phyloP scores from a whole-genome alignment of 2,329 filamentous ascomycete genomes.

The Pseudodiploospora longispora region DNA sequence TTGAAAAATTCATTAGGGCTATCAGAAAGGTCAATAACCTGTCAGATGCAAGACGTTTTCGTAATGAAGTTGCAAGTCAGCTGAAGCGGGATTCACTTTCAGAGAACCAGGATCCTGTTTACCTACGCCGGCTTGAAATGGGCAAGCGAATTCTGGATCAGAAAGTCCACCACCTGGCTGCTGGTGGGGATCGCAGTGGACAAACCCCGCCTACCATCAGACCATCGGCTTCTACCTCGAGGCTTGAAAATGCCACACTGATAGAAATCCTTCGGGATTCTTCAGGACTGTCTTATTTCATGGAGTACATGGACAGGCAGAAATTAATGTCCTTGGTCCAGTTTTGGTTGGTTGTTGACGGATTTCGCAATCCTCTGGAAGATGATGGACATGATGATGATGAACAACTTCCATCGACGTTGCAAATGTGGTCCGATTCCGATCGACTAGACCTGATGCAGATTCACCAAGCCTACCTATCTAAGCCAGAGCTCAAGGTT shows the following conservation, averaged over 20 bases:
- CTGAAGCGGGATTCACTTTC: conserved; percentile 74
- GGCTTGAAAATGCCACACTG: conserved; percentile 66
- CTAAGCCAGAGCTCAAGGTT: conserved; percentile 72
- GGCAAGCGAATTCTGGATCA: conserved; percentile 86
- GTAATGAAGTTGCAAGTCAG: conserved; percentile 87
- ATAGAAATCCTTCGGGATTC: conserved; percentile 84
- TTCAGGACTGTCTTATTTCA: conserved; percentile 91
- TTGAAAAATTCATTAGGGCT: conserved; percentile 86
- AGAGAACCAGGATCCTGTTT: conserved; percentile 75
- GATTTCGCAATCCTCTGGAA: conserved; percentile 88
- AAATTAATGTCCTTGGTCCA: conserved; percentile 82
- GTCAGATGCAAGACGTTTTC: conserved; percentile 84
- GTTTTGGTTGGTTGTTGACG: conserved; percentile 97
- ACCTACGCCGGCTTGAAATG: conserved; percentile 82
- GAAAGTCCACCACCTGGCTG: conserved; percentile 72
- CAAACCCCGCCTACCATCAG: conserved; percentile 12
- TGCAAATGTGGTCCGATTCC: conserved; percentile 69
- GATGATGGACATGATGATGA: conserved; percentile 61
- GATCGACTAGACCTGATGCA: conserved; percentile 84
- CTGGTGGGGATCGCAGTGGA: conserved; percentile 47
- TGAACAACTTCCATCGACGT: conserved; percentile 49
- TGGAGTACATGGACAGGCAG: conserved; percentile 98
- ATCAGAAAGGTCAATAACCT: conserved; percentile 85
- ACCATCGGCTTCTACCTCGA: conserved; percentile 39
- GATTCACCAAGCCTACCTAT: conserved; percentile 84